Conservation (phyloP, 345 rosid species). For the Crucihimalaya himalaica region DNA sequence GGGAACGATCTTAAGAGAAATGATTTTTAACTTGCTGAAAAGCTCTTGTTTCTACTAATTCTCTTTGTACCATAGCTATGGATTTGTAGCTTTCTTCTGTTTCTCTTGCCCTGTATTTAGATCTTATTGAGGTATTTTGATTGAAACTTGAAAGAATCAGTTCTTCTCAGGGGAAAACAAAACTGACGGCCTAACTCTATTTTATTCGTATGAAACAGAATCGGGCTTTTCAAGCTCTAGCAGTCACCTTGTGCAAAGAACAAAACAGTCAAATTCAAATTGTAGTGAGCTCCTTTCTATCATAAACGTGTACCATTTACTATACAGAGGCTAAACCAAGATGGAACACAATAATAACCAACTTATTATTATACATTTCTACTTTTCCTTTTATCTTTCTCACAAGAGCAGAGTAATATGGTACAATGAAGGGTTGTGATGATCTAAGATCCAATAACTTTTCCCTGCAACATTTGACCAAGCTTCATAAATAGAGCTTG, state of each 20-base stretch:
- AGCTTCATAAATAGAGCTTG: constrained; percentile 60
- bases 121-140: not conserved
- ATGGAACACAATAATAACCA: not conserved
- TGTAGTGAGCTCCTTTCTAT: not conserved
- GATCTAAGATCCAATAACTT: constrained; percentile 38
- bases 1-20: constrained; percentile 19
- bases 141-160: not conserved
- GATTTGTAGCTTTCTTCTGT: not conserved
- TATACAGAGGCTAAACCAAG: constrained; percentile 23
- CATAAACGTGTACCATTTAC: not conserved
- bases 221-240: no score
- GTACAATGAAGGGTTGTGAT: not conserved
- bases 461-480: constrained; percentile 69
- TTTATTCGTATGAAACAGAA: no score
- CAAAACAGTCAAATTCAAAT: not conserved
- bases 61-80: not conserved
- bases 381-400: not conserved
- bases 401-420: not conserved
- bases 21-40: constrained; percentile 33
- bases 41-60: not conserved
- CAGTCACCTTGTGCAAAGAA: no score
- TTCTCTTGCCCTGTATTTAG: not conserved
- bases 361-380: constrained; percentile 2
- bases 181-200: no score
- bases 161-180: no score